These are phyloP conservation scores for Alternaria sp. DNA, from an alignment of 2,329 filamentous ascomycete genomes.

Conservation along the genomic window DNA sequence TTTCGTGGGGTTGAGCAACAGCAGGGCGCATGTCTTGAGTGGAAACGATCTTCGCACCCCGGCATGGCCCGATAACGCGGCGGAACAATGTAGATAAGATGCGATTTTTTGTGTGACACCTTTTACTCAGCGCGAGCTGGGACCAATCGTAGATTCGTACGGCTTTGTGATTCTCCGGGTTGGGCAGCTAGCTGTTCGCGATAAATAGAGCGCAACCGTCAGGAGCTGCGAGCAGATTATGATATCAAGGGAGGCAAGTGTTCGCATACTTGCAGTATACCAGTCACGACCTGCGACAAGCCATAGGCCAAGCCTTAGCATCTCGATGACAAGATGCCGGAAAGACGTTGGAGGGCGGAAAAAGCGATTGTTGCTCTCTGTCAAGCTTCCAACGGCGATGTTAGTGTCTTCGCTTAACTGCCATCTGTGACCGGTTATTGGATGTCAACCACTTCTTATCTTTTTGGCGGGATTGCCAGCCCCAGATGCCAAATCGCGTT, in stretches of 20 bases:
- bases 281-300: not conserved
- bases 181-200: not conserved
- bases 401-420: slow-evolving; percentile 14
- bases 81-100: slow-evolving; percentile 32
- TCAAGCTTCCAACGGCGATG: slow-evolving; percentile 23
- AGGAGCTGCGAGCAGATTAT: not conserved
- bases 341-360: slow-evolving; percentile 18
- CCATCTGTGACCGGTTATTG: slow-evolving; percentile 10
- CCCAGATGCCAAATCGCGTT: not conserved
- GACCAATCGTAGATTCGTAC: not conserved
- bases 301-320: not conserved
- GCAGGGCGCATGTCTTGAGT: slow-evolving; percentile 12
- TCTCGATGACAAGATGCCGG: slow-evolving; percentile 11
- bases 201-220: not conserved
- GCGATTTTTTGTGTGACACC: slow-evolving; percentile 17
- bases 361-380: slow-evolving; percentile 19
- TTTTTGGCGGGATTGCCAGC: slow-evolving; percentile 11
- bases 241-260: not conserved
- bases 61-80: slow-evolving; percentile 17
- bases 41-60: slow-evolving; percentile 22
- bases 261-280: not conserved
- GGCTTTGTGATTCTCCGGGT: not conserved
- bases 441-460: slow-evolving; percentile 28
- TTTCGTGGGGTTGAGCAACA: slow-evolving; percentile 9
- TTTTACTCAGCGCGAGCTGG: not conserved